Evolutionary conservation across 176 grass and related monocot genomes (phyloP).

Genomic region (Oryza nivara): DNA sequence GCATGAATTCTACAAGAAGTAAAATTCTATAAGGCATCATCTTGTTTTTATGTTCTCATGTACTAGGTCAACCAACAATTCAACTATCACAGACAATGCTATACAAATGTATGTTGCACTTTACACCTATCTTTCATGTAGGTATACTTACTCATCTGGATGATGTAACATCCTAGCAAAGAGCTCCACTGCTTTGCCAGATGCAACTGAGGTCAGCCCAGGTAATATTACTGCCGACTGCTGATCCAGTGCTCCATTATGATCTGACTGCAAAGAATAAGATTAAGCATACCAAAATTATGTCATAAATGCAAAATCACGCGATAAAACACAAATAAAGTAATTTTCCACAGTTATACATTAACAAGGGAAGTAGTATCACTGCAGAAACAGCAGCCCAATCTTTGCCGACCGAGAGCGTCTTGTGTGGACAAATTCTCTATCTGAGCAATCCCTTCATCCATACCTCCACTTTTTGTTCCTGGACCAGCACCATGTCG

Average conservation of each 20-base stretch:
- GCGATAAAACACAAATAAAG: not conserved
- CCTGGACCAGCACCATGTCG: slow-evolving; percentile 80
- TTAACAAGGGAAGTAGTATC: slow-evolving; percentile 61
- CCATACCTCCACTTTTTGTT: slow-evolving; percentile 32
- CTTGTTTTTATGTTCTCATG: not conserved
- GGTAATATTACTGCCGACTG: slow-evolving; percentile 71
- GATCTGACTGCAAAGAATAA: slow-evolving; percentile 55
- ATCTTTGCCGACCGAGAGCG: slow-evolving; percentile 49
- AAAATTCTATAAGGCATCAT: slow-evolving; percentile 24
- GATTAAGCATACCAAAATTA: not conserved
- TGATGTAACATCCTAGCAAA: slow-evolving; percentile 92
- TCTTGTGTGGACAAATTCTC: slow-evolving; percentile 48
- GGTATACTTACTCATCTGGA: slow-evolving; percentile 61
- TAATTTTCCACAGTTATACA: slow-evolving; percentile 47
- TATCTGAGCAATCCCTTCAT: slow-evolving; percentile 40
- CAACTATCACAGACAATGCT: not conserved
- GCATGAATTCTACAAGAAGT: slow-evolving; percentile 79
- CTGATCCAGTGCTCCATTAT: slow-evolving; percentile 57
- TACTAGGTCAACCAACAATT: slow-evolving; percentile 18
- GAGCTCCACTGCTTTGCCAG: slow-evolving; percentile 81
- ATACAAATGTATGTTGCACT: not conserved
- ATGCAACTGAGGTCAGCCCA: slow-evolving; percentile 80
- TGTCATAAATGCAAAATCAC: not conserved
- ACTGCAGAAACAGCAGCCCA: slow-evolving; percentile 92
- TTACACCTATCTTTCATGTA: slow-evolving; percentile 27